phyloP scores from a whole-genome alignment of 345 rosid genomes.

The Corchorus olitorius region DNA sequence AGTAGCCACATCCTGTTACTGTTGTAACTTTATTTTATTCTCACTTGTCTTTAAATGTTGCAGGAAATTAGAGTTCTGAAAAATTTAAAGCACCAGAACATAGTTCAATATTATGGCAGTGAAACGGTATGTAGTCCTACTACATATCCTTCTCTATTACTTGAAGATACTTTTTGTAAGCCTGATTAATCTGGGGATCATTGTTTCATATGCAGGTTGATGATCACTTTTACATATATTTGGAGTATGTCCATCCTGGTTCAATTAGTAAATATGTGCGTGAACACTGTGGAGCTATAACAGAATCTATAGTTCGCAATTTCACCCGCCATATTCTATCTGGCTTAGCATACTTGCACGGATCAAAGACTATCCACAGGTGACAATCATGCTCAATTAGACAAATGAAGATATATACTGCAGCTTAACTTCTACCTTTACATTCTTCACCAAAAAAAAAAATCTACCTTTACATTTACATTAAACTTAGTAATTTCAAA shows the following conservation, averaged over 20 bases:
- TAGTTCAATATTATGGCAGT: slow-evolving; percentile 75
- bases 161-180: slow-evolving; percentile 11
- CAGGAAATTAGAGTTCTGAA: slow-evolving; percentile 66
- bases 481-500: neutral
- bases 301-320: slow-evolving; percentile 68
- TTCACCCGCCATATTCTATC: slow-evolving; percentile 73
- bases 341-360: slow-evolving; percentile 64
- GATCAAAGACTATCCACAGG: slow-evolving; percentile 72
- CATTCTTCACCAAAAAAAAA: neutral
- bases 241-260: slow-evolving; percentile 75
- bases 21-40: neutral
- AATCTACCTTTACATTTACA: no score
- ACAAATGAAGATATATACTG: neutral
- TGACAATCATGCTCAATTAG: slow-evolving; percentile 20
- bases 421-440: slow-evolving; percentile 5
- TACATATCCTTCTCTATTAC: neutral
- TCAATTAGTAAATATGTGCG: slow-evolving; percentile 55
- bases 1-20: neutral
- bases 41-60: slow-evolving; percentile 15
- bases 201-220: slow-evolving; percentile 47
- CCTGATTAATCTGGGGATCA: slow-evolving; percentile 17
- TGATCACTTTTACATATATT: slow-evolving; percentile 60
- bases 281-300: slow-evolving; percentile 58
- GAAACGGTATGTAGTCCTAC: slow-evolving; percentile 49
- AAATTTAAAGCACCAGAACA: slow-evolving; percentile 58